phyloP scores from a whole-genome alignment of 805 yeast species.

The Zygotorulaspora sp. region DNA sequence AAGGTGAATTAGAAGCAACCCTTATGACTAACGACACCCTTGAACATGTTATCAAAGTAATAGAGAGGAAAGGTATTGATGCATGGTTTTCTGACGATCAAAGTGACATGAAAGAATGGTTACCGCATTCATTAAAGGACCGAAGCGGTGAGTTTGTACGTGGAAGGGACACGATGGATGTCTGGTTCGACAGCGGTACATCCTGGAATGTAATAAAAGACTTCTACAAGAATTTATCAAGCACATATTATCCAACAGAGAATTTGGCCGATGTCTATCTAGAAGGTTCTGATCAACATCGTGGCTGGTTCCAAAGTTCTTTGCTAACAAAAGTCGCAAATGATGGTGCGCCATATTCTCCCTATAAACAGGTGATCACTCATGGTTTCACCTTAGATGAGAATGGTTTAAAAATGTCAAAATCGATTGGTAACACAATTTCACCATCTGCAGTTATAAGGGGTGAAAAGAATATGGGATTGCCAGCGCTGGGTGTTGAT shows the following conservation, averaged over 20 bases:
- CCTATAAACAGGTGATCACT: conserved; percentile 73
- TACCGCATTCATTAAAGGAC: conserved; percentile 50
- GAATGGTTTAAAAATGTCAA: conserved; percentile 87
- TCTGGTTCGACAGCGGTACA: conserved; percentile 97
- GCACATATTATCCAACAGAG: conserved; percentile 35
- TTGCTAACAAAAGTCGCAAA: conserved; percentile 68
- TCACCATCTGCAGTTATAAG: conserved; percentile 62
- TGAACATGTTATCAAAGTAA: conserved; percentile 49
- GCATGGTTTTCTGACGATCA: conserved; percentile 70
- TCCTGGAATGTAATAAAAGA: conserved; percentile 58
- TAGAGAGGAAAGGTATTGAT: conserved; percentile 61
- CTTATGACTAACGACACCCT: conserved; percentile 55
- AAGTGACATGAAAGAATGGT: conserved; percentile 48
- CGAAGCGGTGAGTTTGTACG: conserved; percentile 47
- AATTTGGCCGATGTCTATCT: conserved; percentile 75
- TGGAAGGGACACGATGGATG: conserved; percentile 94
- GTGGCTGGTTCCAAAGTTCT: conserved; percentile 99
- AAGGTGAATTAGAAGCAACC: conserved; percentile 53
- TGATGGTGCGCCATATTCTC: conserved; percentile 41
- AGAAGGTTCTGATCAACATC: conserved; percentile 97
- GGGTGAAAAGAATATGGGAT: conserved; percentile 47
- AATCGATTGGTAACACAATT: conserved; percentile 80
- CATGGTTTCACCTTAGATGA: conserved; percentile 93
- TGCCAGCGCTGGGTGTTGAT: conserved; percentile 77
- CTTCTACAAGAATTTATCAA: conserved; percentile 37